Evolutionary conservation across 2,329 filamentous ascomycete species (phyloP).

Genomic region (Cryphonectria radicalis): DNA sequence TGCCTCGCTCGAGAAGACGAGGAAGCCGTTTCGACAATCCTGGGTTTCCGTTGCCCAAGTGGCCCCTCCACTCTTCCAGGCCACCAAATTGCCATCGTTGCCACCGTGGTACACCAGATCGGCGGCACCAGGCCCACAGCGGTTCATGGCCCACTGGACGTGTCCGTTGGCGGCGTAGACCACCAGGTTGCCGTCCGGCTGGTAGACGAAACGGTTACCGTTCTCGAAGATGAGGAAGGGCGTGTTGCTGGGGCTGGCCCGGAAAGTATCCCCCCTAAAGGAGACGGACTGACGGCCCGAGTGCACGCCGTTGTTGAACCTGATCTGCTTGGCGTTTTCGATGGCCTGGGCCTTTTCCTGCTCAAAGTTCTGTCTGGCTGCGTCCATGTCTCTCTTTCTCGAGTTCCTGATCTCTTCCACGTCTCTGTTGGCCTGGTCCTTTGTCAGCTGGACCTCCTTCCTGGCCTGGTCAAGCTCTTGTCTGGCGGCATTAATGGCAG

Average conservation of each 20-base stretch:
- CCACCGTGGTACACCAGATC: background rate
- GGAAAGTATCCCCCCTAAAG: background rate
- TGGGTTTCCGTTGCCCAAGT: background rate
- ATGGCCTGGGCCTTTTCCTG: background rate
- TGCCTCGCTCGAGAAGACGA: conserved; percentile 3
- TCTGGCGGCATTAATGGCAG: background rate
- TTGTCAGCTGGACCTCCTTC: background rate
- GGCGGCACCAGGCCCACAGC: background rate
- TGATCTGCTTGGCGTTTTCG: conserved; percentile 2
- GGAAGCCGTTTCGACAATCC: background rate
- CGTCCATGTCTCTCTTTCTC: background rate
- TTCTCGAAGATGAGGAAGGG: conserved; percentile 10
- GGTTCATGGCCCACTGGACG: background rate
- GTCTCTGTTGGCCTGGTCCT: background rate
- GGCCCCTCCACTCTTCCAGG: background rate
- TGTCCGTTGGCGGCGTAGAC: background rate
- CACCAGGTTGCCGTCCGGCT: conserved; percentile 6
- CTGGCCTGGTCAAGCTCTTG: background rate
- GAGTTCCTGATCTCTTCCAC: background rate
- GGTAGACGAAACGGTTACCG: conserved; percentile 2
- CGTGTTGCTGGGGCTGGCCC: background rate
- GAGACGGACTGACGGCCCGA: background rate
- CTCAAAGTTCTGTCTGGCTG: background rate
- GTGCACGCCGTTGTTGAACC: background rate
- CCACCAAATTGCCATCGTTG: conserved; percentile 7